Evolutionary conservation across 192 early-diverging fungal species (phyloP).

Genomic region (Piromyces sp.): DNA sequence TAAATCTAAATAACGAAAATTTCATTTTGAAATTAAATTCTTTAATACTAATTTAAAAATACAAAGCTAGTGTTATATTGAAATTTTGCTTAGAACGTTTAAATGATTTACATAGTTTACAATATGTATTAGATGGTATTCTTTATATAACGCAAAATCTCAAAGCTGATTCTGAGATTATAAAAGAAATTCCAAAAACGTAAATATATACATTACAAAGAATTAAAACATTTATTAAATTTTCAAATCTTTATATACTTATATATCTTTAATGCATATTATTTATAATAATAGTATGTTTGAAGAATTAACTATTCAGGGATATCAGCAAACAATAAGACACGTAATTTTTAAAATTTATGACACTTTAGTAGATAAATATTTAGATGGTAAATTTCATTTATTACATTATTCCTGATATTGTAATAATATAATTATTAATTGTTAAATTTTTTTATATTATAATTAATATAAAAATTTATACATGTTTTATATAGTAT

Average conservation of each 20-base stretch:
- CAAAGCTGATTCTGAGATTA: background rate
- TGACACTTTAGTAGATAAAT: constrained; percentile 39
- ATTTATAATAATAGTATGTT: constrained; percentile 63
- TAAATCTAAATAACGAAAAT: no score
- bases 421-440: no score
- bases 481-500: constrained; percentile 19
- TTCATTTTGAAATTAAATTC: background rate
- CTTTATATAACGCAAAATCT: background rate
- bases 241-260: no score
- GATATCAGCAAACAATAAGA: constrained; percentile 70
- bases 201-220: background rate
- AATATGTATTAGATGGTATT: background rate
- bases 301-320: constrained; percentile 74
- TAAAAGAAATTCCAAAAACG: background rate
- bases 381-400: constrained; percentile 24
- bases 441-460: no score
- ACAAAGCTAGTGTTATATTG: background rate
- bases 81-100: background rate
- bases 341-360: constrained; percentile 55
- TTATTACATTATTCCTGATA: no score
- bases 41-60: no score
- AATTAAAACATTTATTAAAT: no score
- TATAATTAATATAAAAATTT: no score
- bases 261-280: no score
- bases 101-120: background rate